Conservation (phyloP, 2,329 filamentous ascomycete species). For the Colletotrichum sp. region DNA sequence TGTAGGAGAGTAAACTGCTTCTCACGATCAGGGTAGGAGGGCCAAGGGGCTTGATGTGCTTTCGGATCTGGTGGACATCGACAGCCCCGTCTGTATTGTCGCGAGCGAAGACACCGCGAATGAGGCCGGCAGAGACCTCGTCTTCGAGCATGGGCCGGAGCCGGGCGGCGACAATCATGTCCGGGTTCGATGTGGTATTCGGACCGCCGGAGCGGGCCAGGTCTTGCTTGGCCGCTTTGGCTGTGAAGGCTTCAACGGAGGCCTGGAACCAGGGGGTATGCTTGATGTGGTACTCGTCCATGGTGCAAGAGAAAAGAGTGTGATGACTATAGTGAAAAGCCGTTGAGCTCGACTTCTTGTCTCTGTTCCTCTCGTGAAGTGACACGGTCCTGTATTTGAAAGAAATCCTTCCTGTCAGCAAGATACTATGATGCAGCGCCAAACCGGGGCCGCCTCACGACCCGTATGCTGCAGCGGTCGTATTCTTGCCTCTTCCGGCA, state of each 20-base stretch:
- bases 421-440: neutral
- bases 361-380: neutral
- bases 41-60: slow-evolving; percentile 29
- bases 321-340: neutral
- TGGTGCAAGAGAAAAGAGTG: neutral
- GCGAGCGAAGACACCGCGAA: slow-evolving; percentile 29
- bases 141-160: slow-evolving; percentile 40
- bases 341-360: too few relatives aligned
- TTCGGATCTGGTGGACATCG: slow-evolving; percentile 42
- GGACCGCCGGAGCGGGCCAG: neutral
- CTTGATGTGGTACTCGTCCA: slow-evolving; percentile 11
- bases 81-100: slow-evolving; percentile 24
- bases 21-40: slow-evolving; percentile 34
- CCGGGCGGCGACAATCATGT: slow-evolving; percentile 40
- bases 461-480: neutral
- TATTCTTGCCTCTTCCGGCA: neutral
- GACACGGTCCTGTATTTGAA: neutral
- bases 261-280: slow-evolving; percentile 4
- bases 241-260: neutral
- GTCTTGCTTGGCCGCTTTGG: neutral
- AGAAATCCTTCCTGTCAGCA: neutral
- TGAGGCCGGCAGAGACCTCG: slow-evolving; percentile 33
- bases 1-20: neutral
- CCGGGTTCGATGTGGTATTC: slow-evolving; percentile 6
- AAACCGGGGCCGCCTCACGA: neutral